Evolutionary conservation across 179 eudicot species (phyloP), one percentile per base, ranked within the genome.

Genomic region (Heliamphora pulchella): DNA sequence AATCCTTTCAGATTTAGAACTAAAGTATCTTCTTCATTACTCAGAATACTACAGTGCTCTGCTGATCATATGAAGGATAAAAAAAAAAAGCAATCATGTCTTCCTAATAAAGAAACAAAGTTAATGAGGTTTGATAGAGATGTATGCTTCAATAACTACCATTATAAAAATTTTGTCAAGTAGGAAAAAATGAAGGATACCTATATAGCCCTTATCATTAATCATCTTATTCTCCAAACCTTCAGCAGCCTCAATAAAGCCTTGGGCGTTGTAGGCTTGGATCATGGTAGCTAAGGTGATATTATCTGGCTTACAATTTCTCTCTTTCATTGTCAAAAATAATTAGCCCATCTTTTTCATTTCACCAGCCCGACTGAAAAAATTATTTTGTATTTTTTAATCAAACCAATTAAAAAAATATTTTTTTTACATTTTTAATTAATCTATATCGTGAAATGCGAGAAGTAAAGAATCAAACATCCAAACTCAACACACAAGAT

Each of bases 281-380:
- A 89, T 88, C 91, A 94, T 91, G 80, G 97, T 91, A 53, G 89
- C 87, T 84, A 90, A 94, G 39, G 98, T 94, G 82, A 89, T 81
- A 81, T 86, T 70, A 79, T 94, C 92, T 8, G 97, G 92, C 81
- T 87, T 81, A 79, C 93, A 90, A 8, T 86, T 84, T 44, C 80
- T 81, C 7, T 85, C 90, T 86, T 86, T 90, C 96, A 94, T 94
- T 80, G 78, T 85, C 85, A 67, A 64, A 82, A 89, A 90, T 13
- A 91, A 15, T 74, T 85, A 85, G 7, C 66, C 80, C 96, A 93
- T 90, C 80, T 84, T 89, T 58, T 84, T 86, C 61, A 93, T 65
- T 77, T 93, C 86, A 22, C 96, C 92, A 71, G 87, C 90, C 51
- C 77, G 87, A 14, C 98, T n/a, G n/a, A n/a, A n/a, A n/a, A n/a